phyloP scores from a whole-genome alignment of 2,329 filamentous ascomycete genomes.

The Penicillium sp. region DNA sequence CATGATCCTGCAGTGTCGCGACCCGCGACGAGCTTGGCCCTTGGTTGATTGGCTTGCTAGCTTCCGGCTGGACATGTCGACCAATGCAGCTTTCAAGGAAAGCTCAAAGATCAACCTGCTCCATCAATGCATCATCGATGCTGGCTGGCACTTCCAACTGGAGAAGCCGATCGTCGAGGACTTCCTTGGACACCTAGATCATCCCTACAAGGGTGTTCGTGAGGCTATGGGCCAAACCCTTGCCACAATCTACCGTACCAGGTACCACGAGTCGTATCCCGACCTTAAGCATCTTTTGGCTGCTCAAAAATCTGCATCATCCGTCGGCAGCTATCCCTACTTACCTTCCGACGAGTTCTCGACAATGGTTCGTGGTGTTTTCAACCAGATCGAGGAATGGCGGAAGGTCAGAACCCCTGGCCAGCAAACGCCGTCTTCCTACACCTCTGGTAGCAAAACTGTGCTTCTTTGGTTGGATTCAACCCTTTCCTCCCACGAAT shows the following conservation, averaged over 20 bases:
- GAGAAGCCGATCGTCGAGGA: constrained; percentile 87
- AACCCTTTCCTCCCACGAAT: constrained; percentile 88
- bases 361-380: constrained; percentile 73
- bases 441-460: constrained; percentile 95
- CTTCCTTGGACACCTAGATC: constrained; percentile 88
- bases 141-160: constrained; percentile 94
- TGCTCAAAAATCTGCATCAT: constrained; percentile 76
- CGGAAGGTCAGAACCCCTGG: constrained; percentile 80
- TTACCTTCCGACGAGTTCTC: constrained; percentile 75
- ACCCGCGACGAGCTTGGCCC: constrained; percentile 85
- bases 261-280: constrained; percentile 92
- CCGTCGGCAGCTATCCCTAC: constrained; percentile 84
- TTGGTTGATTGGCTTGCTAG: constrained; percentile 79
- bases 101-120: constrained; percentile 93
- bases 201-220: constrained; percentile 96
- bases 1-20: constrained; percentile 83
- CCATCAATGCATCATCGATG: constrained; percentile 83
- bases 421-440: constrained; percentile 89
- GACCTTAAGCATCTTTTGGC: constrained; percentile 76
- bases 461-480: constrained; percentile 93
- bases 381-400: constrained; percentile 82
- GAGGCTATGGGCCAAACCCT: constrained; percentile 92
- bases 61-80: constrained; percentile 90
- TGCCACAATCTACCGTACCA: constrained; percentile 83
- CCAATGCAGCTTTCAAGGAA: constrained; percentile 98